Base-by-base conservation (phyloP, 371 early-diverging fungal genomes). In the Furculomyces boomerangus region DNA sequence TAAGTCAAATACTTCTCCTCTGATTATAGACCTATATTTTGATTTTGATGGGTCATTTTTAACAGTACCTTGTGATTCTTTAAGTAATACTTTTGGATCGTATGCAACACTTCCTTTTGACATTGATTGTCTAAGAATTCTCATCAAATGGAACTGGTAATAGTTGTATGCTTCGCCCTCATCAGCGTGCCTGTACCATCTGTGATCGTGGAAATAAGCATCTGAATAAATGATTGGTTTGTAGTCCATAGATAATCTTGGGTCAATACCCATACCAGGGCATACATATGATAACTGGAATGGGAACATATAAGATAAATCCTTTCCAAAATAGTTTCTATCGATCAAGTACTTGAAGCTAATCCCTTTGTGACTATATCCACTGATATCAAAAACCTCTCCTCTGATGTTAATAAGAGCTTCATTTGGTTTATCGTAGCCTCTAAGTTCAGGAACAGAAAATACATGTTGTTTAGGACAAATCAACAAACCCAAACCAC, bases 391-490 rank as follows among this genome's bases (percentile, higher is more conserved):
- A 70, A 80, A 83, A 3, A 85, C 76, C 57, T 83, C 81, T 37
- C 86, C 88, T 29, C 85, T 78, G 43, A 85, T 73, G 43, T 77
- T 62, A 0, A 82, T 77, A 48, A 75, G 72, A 53, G 80, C 78
- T 52, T 68, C 67, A 16, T 67, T 57, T 25, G 57, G 65, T 18
- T 61, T 60, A 28, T 59, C 61, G 63, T 73, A 73, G 25, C 60
- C 60, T 45, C 66, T 62, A 27, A 80, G 61, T 61, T 83, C 83
- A 32, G 66, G 60, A 14, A 58, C 57, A 0, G 82, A 78, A 44
- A 75, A 82, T 1, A 86, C 80, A 48, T 85, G 73, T 50, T 82
- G 78, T 41, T 76, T 74, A 1, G 93, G 93, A 65, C 98, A 97
- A n/a, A 97, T 72, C 39, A 90, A 57, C 50, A 80, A 72, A 24